Evolutionary conservation across 2,329 filamentous ascomycete genomes (phyloP), one percentile per base, ranked within the genome.

Genomic region (Clarireedia monteithiana): DNA sequence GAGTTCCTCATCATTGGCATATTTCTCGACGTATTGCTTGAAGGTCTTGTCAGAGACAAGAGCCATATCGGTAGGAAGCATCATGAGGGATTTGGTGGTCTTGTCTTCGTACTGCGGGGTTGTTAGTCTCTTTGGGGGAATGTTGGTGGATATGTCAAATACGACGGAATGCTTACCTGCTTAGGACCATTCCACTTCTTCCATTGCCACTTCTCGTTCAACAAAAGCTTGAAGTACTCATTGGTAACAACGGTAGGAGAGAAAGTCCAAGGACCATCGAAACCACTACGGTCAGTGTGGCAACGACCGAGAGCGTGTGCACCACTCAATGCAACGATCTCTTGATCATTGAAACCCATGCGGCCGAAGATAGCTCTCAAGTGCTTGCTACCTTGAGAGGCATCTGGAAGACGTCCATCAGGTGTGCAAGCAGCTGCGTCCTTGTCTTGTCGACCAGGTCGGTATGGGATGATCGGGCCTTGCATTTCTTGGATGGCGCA

Each of bases 331-430:
- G 92, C 94, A 47, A 96, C 92, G 70, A 97, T 97, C 75, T 96
- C 91, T 68, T 88, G 88, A 75, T 99, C 92, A 73, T 94, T 87
- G 81, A 96, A 97, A 64, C 92, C 92, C 92, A 97, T 97, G 71
- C 92, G 90, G 73, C 85, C 83, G 75, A 97, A 99, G 77, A 97
- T 92, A 75, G 83, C 82, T 68, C 94, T 87, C 66, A 97, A 81
- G 75, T 97, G 92, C 69, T 84, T 82, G 60, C 84, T 77, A 59
- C 82, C 86, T 80, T 96, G 83, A 66, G 83, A 72, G 51, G 81
- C 92, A 71, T 99, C 91, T 61, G 91, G 88, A 20, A 91, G 80
- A 72, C 92, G 91, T 63, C 94, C 94, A 69, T 96, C 91, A 50
- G 94, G 94, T 27, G 94, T 96, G 82, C 91, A 96, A 72, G 84